Evolutionary conservation across 768 basidiomycete genomes (phyloP).

Genomic region (Thelephora ganbajun): DNA sequence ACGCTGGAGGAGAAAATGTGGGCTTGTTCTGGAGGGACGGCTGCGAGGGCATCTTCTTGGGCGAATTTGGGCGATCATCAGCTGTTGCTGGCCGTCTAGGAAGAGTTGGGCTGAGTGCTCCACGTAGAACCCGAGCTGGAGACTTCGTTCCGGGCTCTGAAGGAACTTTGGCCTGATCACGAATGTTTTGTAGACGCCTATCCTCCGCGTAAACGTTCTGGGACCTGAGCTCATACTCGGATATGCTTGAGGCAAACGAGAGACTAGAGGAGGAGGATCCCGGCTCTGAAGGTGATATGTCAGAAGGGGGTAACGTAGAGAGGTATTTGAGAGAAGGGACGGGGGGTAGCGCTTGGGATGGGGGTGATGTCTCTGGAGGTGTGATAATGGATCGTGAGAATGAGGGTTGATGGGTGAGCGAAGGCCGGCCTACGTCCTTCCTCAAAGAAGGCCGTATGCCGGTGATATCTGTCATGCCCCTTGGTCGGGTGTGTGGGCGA

Average conservation of each 20-base stretch:
- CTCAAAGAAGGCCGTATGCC: neutral
- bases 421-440: slow-evolving; percentile 2
- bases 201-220: too few relatives aligned
- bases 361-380: slow-evolving; percentile 12
- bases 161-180: too few relatives aligned
- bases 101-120: neutral
- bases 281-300: slow-evolving; percentile 10
- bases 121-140: neutral
- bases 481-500: slow-evolving; percentile 4
- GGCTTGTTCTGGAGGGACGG: too few relatives aligned
- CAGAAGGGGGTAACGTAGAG: slow-evolving; percentile 8
- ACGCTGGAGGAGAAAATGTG: too few relatives aligned
- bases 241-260: slow-evolving; percentile 13
- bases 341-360: slow-evolving; percentile 13
- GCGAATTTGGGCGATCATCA: neutral
- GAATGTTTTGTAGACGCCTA: too few relatives aligned
- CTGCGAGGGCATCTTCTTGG: slow-evolving; percentile 25
- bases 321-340: slow-evolving; percentile 3
- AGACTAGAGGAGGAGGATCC: slow-evolving; percentile 14
- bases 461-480: slow-evolving; percentile 6
- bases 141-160: neutral
- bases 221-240: neutral
- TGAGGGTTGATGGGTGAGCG: slow-evolving; percentile 15
- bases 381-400: slow-evolving; percentile 11
- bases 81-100: neutral